phyloP scores from a whole-genome alignment of 768 basidiomycete species.

The Serendipita sp. region DNA sequence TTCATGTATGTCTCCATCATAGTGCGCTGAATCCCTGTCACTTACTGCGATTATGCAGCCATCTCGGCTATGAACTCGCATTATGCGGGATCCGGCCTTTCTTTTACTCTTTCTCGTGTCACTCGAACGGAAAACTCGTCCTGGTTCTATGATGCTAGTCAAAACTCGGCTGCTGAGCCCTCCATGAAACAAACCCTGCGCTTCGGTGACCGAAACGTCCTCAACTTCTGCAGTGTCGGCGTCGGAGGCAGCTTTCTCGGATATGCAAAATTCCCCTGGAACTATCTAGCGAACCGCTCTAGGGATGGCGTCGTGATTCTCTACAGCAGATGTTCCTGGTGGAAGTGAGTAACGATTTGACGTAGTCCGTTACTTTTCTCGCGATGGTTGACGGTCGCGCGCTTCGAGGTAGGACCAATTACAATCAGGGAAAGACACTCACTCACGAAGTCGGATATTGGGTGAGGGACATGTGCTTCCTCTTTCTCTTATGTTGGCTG shows the following conservation, averaged over 20 bases:
- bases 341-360: conserved; percentile 7
- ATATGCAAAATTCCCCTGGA: conserved; percentile 24
- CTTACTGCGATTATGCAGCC: conserved; percentile 6
- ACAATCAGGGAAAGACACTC: conserved; percentile 16
- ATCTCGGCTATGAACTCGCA: conserved; percentile 11
- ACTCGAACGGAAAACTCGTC: conserved; percentile 13
- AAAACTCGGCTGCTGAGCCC: conserved; percentile 18
- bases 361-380: too few relatives aligned
- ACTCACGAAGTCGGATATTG: conserved; percentile 28
- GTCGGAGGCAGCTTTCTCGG: conserved; percentile 19
- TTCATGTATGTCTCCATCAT: not conserved
- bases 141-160: conserved; percentile 18
- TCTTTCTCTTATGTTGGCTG: not conserved
- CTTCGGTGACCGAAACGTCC: conserved; percentile 14
- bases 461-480: conserved; percentile 11
- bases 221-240: conserved; percentile 25
- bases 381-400: not conserved
- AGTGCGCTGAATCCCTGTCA: too few relatives aligned
- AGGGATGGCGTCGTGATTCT: conserved; percentile 27
- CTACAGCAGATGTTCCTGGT: conserved; percentile 23
- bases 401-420: not conserved
- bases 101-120: conserved; percentile 13
- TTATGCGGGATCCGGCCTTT: conserved; percentile 13
- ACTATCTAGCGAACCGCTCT: conserved; percentile 17
- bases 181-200: conserved; percentile 26